These are phyloP conservation scores for Blastobotrys chiropterorum DNA, from an alignment of 805 yeast species.

Conservation along the genomic window DNA sequence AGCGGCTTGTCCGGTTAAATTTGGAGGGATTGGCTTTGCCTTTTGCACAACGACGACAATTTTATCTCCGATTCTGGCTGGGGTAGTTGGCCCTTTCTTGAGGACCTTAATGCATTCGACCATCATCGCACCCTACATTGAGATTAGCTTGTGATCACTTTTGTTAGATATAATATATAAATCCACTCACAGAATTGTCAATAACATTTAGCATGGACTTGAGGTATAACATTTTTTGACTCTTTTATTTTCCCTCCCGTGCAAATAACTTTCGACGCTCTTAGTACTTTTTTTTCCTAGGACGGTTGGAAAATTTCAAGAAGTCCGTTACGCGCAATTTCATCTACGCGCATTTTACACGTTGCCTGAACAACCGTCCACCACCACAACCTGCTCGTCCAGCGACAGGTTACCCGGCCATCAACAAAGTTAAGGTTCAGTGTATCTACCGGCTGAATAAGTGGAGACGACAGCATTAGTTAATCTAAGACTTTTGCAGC, in stretches of 20 bases:
- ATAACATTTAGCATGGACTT: slow-evolving; percentile 84
- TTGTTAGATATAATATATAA: too few species aligned
- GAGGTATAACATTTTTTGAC: slow-evolving; percentile 81
- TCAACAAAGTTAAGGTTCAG: not conserved
- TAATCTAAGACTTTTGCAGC: not conserved
- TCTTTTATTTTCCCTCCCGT: slow-evolving; percentile 34
- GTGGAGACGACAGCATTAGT: too few species aligned
- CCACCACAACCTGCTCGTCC: too few species aligned
- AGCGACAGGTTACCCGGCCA: not conserved
- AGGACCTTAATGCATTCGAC: slow-evolving; percentile 95
- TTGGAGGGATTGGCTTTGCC: slow-evolving; percentile 70
- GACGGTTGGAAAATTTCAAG: not conserved
- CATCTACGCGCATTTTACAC: not conserved
- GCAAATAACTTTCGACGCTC: not conserved
- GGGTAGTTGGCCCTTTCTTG: slow-evolving; percentile 77
- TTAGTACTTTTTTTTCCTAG: not conserved
- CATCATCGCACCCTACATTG: slow-evolving; percentile 76
- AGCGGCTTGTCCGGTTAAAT: slow-evolving; percentile 65
- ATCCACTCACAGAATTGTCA: slow-evolving; percentile 69
- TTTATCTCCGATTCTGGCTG: slow-evolving; percentile 78
- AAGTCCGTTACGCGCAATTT: not conserved
- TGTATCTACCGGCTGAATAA: too few species aligned
- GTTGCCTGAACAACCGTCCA: too few species aligned
- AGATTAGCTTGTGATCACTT: too few species aligned
- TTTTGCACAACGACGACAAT: slow-evolving; percentile 91